Conservation (phyloP, 2,329 filamentous ascomycete genomes). For the Bipolaris sorokiniana region DNA sequence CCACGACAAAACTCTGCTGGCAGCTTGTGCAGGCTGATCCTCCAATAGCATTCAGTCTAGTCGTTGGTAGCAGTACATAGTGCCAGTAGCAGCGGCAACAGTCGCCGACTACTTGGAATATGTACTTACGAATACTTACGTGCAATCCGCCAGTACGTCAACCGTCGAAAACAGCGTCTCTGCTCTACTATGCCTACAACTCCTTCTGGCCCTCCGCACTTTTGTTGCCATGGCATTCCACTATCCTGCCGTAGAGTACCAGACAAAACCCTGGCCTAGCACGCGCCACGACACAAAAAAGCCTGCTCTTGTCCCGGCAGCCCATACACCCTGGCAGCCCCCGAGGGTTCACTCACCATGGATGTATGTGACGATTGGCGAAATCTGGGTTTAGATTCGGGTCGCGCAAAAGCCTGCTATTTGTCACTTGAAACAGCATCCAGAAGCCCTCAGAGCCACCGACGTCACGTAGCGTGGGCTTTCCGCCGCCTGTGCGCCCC, state of each 20-base stretch:
- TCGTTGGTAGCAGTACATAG: neutral
- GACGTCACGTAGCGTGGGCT: constrained; percentile 16
- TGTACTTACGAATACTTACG: neutral
- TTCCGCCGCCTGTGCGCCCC: constrained; percentile 10
- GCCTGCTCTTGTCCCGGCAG: neutral
- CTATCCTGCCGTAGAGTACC: too few relatives aligned
- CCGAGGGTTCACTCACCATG: neutral
- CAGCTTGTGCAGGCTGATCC: constrained; percentile 7
- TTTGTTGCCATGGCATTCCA: neutral
- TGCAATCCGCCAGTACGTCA: neutral
- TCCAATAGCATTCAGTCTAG: constrained; percentile 1
- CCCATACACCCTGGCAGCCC: neutral
- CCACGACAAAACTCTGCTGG: constrained; percentile 2
- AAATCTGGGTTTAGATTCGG: constrained; percentile 1
- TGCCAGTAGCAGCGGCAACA: neutral
- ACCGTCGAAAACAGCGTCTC: neutral
- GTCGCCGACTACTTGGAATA: constrained; percentile 7
- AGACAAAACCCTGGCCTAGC: too few relatives aligned
- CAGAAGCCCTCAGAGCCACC: constrained; percentile 4
- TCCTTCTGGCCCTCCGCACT: neutral
- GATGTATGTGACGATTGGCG: constrained; percentile 1
- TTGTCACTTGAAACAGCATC: constrained; percentile 11
- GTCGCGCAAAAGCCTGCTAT: constrained; percentile 1
- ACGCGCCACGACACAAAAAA: too few relatives aligned
- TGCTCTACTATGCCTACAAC: neutral